phyloP scores from a whole-genome alignment of 2,329 filamentous ascomycete genomes.

The Colletotrichum sublineola region DNA sequence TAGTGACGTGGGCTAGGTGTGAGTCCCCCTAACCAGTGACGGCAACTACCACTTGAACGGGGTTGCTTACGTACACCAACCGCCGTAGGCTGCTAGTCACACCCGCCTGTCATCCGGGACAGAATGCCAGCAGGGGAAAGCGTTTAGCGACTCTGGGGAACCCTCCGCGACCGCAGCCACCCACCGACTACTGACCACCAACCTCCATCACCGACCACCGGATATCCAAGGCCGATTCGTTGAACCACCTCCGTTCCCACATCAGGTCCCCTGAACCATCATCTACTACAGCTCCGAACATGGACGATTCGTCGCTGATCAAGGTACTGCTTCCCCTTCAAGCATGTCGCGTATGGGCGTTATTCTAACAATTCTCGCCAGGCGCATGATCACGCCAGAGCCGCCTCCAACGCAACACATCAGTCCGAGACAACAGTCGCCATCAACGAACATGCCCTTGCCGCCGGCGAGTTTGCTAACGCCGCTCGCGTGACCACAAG shows the following conservation, averaged over 20 bases:
- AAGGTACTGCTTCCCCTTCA: conserved; percentile 61
- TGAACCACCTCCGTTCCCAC: conserved; percentile 11
- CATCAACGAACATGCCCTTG: conserved; percentile 87
- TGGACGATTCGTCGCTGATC: conserved; percentile 79
- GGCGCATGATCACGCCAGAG: conserved; percentile 91
- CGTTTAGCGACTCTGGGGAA: conserved; percentile 40
- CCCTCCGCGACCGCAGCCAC: conserved; percentile 25
- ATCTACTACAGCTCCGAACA: conserved; percentile 50
- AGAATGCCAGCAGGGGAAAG: conserved; percentile 30
- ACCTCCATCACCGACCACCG: conserved; percentile 26
- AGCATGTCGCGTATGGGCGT: conserved; percentile 43
- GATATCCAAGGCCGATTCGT: conserved; percentile 13
- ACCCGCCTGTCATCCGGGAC: conserved; percentile 1
- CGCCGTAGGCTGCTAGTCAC: background rate
- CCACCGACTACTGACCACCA: conserved; percentile 18
- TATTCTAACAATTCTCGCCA: conserved; percentile 51
- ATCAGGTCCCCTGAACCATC: conserved; percentile 12
- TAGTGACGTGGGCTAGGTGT: conserved; percentile 26
- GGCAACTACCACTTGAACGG: background rate
- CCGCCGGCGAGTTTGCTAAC: conserved; percentile 88
- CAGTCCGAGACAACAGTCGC: conserved; percentile 83
- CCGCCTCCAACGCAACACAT: conserved; percentile 82
- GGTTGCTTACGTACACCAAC: conserved; percentile 26
- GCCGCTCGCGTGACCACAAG: conserved; percentile 79
- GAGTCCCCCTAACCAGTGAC: background rate